Conservation (phyloP, 225 moss, liverwort and hornwort species). For the Polytrichum commune region DNA sequence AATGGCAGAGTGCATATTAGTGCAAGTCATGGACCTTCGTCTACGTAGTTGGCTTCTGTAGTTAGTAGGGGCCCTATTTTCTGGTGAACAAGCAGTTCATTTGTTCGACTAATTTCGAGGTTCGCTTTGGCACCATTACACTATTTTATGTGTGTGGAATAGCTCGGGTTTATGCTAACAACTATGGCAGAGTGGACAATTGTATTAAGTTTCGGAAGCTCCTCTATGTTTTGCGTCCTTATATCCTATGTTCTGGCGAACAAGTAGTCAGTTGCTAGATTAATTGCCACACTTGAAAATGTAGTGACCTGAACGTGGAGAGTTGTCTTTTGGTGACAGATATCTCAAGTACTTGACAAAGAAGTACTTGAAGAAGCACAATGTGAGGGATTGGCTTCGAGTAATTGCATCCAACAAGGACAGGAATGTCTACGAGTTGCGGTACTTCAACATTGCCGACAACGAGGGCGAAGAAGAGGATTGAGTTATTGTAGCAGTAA, state of each 20-base stretch:
- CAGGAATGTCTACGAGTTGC: constrained; percentile 72
- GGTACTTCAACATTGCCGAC: constrained; percentile 84
- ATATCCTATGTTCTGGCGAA: no score
- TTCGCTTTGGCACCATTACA: no score
- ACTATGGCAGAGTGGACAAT: background rate
- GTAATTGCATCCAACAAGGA: constrained; percentile 72
- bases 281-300: background rate
- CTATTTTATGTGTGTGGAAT: background rate
- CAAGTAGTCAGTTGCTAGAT: no score
- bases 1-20: no score
- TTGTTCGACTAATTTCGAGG: no score
- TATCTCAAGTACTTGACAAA: constrained; percentile 83
- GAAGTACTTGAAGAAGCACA: constrained; percentile 80
- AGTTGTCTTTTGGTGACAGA: constrained; percentile 20
- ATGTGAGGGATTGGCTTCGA: constrained; percentile 69
- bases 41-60: no score
- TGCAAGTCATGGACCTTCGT: no score
- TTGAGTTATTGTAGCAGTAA: constrained; percentile 8
- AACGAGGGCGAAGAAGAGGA: constrained; percentile 77
- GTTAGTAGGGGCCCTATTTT: no score
- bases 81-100: no score
- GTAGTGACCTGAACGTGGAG: background rate
- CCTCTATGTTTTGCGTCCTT: no score
- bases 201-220: background rate
- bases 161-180: no score